phyloP scores from a whole-genome alignment of 352 stramenopile species.

The Thalassiosira ordinaria region DNA sequence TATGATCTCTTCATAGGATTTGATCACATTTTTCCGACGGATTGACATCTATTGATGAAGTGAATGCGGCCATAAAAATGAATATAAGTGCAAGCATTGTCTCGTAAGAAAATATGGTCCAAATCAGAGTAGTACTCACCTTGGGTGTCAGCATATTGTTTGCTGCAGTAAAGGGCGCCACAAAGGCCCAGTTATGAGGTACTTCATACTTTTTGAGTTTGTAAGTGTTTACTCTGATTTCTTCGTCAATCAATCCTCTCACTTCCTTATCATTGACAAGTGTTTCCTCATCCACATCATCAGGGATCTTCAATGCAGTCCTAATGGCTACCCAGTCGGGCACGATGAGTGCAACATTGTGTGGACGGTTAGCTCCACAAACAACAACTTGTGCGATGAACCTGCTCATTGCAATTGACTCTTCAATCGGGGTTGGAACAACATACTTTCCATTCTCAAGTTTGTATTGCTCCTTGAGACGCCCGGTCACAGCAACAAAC shows the following conservation, averaged over 20 bases:
- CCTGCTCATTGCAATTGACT: slow-evolving; percentile 65
- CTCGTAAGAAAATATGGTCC: not conserved
- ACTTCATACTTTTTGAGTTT: slow-evolving; percentile 77
- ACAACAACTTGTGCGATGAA: slow-evolving; percentile 80
- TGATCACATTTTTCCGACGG: slow-evolving; percentile 89
- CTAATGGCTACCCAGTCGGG: slow-evolving; percentile 74
- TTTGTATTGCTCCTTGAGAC: slow-evolving; percentile 88
- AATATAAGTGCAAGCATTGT: not conserved
- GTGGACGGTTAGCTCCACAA: slow-evolving; percentile 80
- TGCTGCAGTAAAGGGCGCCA: slow-evolving; percentile 85
- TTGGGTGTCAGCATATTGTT: slow-evolving; percentile 92
- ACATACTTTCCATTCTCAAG: slow-evolving; percentile 89
- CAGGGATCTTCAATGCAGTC: slow-evolving; percentile 51
- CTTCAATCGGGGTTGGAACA: slow-evolving; percentile 82
- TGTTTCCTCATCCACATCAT: slow-evolving; percentile 54
- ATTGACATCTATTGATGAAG: slow-evolving; percentile 86
- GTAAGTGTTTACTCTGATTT: slow-evolving; percentile 62
- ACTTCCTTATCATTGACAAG: slow-evolving; percentile 63
- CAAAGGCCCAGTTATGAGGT: slow-evolving; percentile 59
- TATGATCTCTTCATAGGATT: slow-evolving; percentile 86
- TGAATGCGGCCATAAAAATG: not conserved
- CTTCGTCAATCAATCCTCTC: slow-evolving; percentile 62
- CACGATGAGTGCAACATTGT: slow-evolving; percentile 85
- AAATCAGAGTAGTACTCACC: not conserved
- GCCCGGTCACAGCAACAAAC: slow-evolving; percentile 79